These are phyloP conservation scores for Knoxia roxburghii DNA, from an alignment of 257 asterid species.

Conservation along the genomic window DNA sequence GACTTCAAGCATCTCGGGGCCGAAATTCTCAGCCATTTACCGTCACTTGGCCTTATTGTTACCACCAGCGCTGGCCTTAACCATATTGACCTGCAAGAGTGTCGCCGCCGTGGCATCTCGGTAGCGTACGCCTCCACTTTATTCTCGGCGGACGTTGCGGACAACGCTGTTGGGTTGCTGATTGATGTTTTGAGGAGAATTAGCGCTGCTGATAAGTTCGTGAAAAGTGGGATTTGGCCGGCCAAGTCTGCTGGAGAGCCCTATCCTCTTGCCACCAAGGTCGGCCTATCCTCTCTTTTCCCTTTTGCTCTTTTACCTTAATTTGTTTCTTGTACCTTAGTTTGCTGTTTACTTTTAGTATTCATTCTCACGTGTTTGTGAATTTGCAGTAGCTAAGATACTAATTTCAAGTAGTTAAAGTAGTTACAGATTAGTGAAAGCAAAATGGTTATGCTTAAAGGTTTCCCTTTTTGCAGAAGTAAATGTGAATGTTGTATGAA, in stretches of 20 bases:
- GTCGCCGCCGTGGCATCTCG: conserved; percentile 58
- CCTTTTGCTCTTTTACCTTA: not conserved
- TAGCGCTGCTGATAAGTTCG: conserved; percentile 31
- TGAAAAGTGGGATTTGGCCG: conserved; percentile 50
- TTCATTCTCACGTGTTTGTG: too few species aligned
- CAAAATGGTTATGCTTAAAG: too few species aligned
- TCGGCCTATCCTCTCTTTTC: conserved; percentile 25
- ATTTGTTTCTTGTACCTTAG: too few species aligned
- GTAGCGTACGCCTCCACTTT: conserved; percentile 35
- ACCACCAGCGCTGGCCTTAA: conserved; percentile 60
- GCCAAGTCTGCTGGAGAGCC: not conserved
- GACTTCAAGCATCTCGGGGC: conserved; percentile 22
- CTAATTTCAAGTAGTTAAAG: too few species aligned
- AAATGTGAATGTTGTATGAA: too few species aligned
- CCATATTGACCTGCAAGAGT: conserved; percentile 57
- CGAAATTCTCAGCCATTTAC: conserved; percentile 37
- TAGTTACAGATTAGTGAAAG: too few species aligned
- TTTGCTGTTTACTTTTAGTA: too few species aligned
- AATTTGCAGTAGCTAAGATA: too few species aligned
- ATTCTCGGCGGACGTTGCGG: conserved; percentile 29
- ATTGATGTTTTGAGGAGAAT: conserved; percentile 27
- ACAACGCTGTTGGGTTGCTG: conserved; percentile 24
- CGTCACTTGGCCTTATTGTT: conserved; percentile 45
- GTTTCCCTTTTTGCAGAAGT: too few species aligned
- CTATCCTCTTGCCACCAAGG: conserved; percentile 57